Evolutionary conservation across 208 protist genomes (phyloP), one percentile per base, ranked within the genome.

Genomic region (Crithidia mellificae): DNA sequence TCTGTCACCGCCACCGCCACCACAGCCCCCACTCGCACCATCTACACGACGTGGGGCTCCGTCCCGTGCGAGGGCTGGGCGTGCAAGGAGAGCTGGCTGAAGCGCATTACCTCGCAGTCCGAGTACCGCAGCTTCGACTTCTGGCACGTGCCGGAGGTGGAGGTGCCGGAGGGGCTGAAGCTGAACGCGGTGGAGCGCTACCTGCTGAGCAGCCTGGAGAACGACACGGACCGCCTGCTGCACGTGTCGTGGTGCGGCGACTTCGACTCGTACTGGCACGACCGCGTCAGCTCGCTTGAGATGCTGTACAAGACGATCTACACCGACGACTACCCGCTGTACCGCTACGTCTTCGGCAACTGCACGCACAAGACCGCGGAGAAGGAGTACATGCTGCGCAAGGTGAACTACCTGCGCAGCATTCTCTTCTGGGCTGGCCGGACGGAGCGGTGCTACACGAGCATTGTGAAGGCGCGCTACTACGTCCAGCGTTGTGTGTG

Each of bases 201-300:
- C 63, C 84, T 96, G 22, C 76, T 96, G 61, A 92, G 85, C 72
- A 74, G 75, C 70, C 81, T 96, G 20, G 83, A 91, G 70, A 81
- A 96, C 74, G 91, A 96, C 67, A 91, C 87, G 27, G 73, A 87
- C 17, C 86, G 89, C 17, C 77, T 96, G 47, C 53, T 93, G 67
- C 61, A 91, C 53, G 41, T 96, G 19, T 78, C 71, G 77, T 96
- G 91, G 91, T 87, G 84, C 49, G 86, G 86, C 43, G 91, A 94
- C 72, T 96, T 96, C 66, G 91, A 96, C 75, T 77, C 88, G 19
- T 96, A 93, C 80, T 96, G 91, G 91, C 68, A 72, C 32, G 91
- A 96, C 67, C 88, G 87, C 59, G 87, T 94, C 38, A 69, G 78
- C 56, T 89, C 84, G n/a, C 85, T 90, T 58, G 69, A 84, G 36